phyloP scores from a whole-genome alignment of 345 rosid species.

The Ceriops tagal region DNA sequence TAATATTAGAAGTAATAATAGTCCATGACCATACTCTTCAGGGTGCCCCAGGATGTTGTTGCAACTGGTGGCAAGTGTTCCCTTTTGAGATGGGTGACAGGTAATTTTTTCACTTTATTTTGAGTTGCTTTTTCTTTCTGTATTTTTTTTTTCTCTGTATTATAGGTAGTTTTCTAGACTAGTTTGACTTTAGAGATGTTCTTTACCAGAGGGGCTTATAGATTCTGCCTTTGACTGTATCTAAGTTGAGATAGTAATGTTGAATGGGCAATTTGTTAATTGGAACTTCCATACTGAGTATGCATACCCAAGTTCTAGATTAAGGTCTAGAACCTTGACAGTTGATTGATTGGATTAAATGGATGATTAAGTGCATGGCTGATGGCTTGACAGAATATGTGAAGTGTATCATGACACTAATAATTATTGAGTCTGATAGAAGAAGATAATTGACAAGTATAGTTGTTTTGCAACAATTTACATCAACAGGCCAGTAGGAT shows the following conservation, averaged over 20 bases:
- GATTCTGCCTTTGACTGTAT: background rate
- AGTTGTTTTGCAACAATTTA: background rate
- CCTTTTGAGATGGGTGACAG: constrained; percentile 84
- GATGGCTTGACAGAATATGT: background rate
- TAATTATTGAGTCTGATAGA: background rate
- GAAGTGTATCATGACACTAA: background rate
- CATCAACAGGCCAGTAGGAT: too few species aligned
- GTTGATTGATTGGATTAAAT: background rate
- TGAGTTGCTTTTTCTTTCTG: background rate
- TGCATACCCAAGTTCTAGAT: background rate
- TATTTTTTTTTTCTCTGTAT: background rate
- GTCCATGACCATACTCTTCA: constrained; percentile 18
- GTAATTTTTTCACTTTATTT: constrained; percentile 26
- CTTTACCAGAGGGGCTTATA: background rate
- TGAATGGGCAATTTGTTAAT: too few species aligned
- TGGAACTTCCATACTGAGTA: too few species aligned
- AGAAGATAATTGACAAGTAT: background rate
- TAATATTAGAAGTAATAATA: background rate
- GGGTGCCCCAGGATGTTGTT: constrained; percentile 98
- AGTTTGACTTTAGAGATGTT: constrained; percentile 7
- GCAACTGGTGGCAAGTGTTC: constrained; percentile 92
- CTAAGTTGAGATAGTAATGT: too few species aligned
- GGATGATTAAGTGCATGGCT: background rate
- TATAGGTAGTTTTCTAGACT: too few species aligned
- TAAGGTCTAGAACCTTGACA: background rate